A percentile compares a stretch with the other conserved stretches of the same genome.
phyloP scores from a whole-genome alignment of 176 grass and related monocot genomes.

The Puccinellia tenuiflora region DNA sequence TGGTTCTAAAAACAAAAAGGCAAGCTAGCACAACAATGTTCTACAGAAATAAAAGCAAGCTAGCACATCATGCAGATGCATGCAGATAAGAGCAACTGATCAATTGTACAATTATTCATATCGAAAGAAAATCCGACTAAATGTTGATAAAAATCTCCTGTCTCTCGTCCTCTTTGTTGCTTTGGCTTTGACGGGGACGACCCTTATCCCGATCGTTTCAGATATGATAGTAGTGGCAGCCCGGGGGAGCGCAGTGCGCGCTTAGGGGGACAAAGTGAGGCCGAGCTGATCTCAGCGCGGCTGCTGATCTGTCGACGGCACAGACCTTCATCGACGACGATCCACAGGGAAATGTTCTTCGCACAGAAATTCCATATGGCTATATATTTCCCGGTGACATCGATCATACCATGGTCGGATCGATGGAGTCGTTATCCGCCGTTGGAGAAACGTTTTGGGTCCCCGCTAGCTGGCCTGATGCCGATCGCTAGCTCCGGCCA shows the following conservation, averaged over 20 bases:
- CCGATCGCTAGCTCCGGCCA: not conserved
- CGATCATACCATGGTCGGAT: not conserved
- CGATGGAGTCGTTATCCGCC: not conserved
- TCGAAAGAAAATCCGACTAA: not conserved
- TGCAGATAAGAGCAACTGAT: not conserved
- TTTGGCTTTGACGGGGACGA: constrained; percentile 6
- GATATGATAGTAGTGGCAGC: constrained; percentile 4
- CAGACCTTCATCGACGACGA: not conserved
- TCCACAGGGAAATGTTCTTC: not conserved
- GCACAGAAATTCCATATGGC: not conserved
- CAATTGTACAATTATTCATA: not conserved
- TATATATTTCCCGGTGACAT: not conserved
- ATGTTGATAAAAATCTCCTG: not conserved
- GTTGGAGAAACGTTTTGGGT: not conserved
- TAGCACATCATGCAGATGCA: too few species aligned
- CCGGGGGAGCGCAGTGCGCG: constrained; percentile 2
- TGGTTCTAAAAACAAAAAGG: too few species aligned
- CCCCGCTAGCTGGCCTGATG: not conserved
- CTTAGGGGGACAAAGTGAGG: constrained; percentile 1
- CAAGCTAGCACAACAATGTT: too few species aligned
- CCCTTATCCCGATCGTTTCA: constrained; percentile 22
- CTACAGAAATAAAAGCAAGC: too few species aligned
- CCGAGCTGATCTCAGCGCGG: not conserved
- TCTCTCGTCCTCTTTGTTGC: not conserved
- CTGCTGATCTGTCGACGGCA: not conserved